Base-by-base conservation (phyloP, 805 yeast species). In the Pichia phayaonensis region DNA sequence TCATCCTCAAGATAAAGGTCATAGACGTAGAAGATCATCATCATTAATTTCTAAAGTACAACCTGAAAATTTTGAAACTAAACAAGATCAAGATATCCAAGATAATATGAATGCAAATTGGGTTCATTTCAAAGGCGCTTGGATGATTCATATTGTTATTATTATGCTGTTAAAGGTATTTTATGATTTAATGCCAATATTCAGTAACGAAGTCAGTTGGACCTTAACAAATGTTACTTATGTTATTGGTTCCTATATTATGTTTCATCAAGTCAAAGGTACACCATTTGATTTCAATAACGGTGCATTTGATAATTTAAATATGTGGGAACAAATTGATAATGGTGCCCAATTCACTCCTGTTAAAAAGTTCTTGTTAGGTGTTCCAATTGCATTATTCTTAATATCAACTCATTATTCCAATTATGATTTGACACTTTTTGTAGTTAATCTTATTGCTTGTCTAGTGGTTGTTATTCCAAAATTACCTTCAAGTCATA, bases 331-430 rank as follows among this genome's bases (percentile, higher is more conserved):
- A 69, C 99, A 92, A 69, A 84, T 85, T 52, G 72, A 69, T 55
- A 67, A 90, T 61, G 99, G 98, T 52, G 97, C 90, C 63, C 95
- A 90, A 67, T 92, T 90, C 66, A 94, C 99, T 0, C 99, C 99
- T 13, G 83, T 96, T 39, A 90, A 94, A 73, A 92, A 92, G 69
- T 92, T 90, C 63, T 73, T 92, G 57, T 79, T 92, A 71, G 82
- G 87, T 46, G 97, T 94, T n/a, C 99, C 99, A 26, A 86, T 94
- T 56, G 83, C 81, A 8, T 74, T 94, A 61, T 92, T 92, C 60
- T 73, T 92, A 57, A 74, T 89, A 34, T 81, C 94, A 47, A 90
- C 97, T 1, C 98, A 92, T 66, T 94, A 90, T 66, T 80, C 95
- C 18, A 83, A 81, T 62, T 92, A 90, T 69, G 92, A 89, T 64